These are phyloP conservation scores for Ganoderma boninense DNA, from an alignment of 1,284 basidiomycete species.

Conservation along the genomic window DNA sequence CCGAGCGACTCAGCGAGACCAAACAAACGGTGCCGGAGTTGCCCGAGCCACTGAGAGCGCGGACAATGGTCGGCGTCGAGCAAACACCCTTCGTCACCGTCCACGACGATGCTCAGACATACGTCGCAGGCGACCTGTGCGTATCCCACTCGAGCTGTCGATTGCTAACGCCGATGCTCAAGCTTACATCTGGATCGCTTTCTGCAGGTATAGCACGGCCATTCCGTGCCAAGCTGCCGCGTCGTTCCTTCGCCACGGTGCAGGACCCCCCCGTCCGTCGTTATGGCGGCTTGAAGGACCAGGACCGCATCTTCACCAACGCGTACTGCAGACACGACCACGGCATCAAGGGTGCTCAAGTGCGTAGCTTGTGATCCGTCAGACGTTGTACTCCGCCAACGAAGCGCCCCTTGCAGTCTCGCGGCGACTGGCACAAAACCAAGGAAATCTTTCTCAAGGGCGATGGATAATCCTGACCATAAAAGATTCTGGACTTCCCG, in stretches of 20 bases:
- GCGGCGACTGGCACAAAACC: constrained; percentile 98
- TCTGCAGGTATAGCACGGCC: constrained; percentile 48
- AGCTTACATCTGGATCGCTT: neutral
- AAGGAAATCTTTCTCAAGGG: constrained; percentile 97
- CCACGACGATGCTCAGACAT: constrained; percentile 45
- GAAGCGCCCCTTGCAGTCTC: constrained; percentile 58
- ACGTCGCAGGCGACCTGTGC: constrained; percentile 40
- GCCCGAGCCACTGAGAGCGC: neutral
- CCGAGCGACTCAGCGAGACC: constrained; percentile 15
- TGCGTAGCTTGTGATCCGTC: constrained; percentile 42
- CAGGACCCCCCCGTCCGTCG: constrained; percentile 83
- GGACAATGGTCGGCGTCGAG: constrained; percentile 29
- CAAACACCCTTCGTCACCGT: constrained; percentile 37
- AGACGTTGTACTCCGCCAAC: constrained; percentile 16
- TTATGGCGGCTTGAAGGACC: constrained; percentile 93
- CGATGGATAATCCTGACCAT: constrained; percentile 96
- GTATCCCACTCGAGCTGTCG: constrained; percentile 16
- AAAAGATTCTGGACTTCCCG: constrained; percentile 96
- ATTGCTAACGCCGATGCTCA: neutral
- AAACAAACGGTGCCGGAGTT: constrained; percentile 28
- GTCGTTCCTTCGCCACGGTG: constrained; percentile 76
- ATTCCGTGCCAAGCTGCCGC: constrained; percentile 45
- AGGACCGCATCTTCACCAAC: constrained; percentile 95
- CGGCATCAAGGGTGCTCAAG: constrained; percentile 89
- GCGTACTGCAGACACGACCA: constrained; percentile 87